Evolutionary conservation across 192 early-diverging fungal species (phyloP), one percentile per base, ranked within the genome.

Genomic region (Coemansia sp.): DNA sequence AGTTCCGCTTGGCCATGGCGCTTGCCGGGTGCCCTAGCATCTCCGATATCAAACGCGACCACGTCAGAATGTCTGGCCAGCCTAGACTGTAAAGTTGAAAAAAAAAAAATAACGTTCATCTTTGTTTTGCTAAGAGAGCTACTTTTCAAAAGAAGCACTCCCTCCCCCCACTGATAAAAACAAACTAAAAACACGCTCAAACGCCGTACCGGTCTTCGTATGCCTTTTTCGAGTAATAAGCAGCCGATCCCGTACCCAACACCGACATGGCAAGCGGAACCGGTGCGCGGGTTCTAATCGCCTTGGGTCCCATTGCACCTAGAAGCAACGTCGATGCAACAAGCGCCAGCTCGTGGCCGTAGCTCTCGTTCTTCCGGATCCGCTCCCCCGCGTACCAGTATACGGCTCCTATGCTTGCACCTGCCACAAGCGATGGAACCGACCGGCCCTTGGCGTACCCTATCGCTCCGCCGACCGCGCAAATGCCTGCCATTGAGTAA

Each of bases 1-100:
- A 96, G 75, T 70, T 99, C 34, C 89, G 91, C 21, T 85, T 94
- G 83, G 86, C 87, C 8, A 95, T 95, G 92, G 85, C 89, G 11
- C 77, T 95, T 6, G 72, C 89, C 33, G 94, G 92, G 6, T 81
- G 78, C 38, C 64, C 66, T 1, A 62, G 38, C 2, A 38, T 81
- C 1, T 9, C 38, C 0, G 78, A 81, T 23, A 81, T 81, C 18
- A 67, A 30, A 0, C 69, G 78, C 46, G 58, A 67, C 5, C 72
- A 81, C 23, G 73, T 81, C 8, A 56, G 70, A 9, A 33, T 61
- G 18, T 60, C 56, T 4, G 62, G 35, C 14, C 60, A 68, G 9
- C 67, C 72, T 1, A 60, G 56, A 1, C 44, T 73, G 12, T 73
- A 36, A 72, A 6, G 44, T 1, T 12, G n/a, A 66, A n/a, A n/a